Base-by-base conservation (phyloP, 2,329 filamentous ascomycete species). In the Fusarium anguioides region DNA sequence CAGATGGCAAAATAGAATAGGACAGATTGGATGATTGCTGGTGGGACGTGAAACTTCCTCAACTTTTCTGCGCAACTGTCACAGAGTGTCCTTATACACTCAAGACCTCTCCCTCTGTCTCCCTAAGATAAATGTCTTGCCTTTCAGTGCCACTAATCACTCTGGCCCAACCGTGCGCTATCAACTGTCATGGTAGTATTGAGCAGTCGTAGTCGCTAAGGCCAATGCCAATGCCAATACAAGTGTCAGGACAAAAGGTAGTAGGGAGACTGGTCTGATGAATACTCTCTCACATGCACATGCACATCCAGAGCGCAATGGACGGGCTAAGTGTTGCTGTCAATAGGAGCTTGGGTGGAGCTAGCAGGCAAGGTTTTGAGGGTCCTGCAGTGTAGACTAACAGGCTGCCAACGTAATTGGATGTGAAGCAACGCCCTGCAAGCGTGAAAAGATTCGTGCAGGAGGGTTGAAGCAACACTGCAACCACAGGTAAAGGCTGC, bases 371-470 rank as follows among this genome's bases (percentile, higher is more conserved):
- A 62, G 37, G 60, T 60, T 61, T 56, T 63, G 63, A 60, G 66
- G 65, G 57, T 67, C 65, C 65, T 50, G 46, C 9, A 27, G 52
- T 54, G 41, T 58, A 44, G 60, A 36, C 57, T 46, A 35, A 51
- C 40, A 69, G 58, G 50, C 41, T 67, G 46, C 54, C 55, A 45
- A 52, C 46, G 57, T 66, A 57, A 72, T 72, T 72, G 69, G 70
- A 69, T 64, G 62, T 47, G 45, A 57, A 45, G 33, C 17, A 35
- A 23, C 37, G 66, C 54, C 65, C 50, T 58, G 51, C 52, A 45
- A 57, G 37, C 37, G 42, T 36, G n/a, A 61, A 53, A 37, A 59
- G 55, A 53, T 68, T 56, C 59, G 67, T 65, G 68, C 62, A 60
- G 62, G 41, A 67, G 64, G 29, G 42, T 23, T 51, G 41, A 46